Evolutionary conservation across 2,329 filamentous ascomycete genomes (phyloP).

Genomic region (Calonectria pseudoturangicola): DNA sequence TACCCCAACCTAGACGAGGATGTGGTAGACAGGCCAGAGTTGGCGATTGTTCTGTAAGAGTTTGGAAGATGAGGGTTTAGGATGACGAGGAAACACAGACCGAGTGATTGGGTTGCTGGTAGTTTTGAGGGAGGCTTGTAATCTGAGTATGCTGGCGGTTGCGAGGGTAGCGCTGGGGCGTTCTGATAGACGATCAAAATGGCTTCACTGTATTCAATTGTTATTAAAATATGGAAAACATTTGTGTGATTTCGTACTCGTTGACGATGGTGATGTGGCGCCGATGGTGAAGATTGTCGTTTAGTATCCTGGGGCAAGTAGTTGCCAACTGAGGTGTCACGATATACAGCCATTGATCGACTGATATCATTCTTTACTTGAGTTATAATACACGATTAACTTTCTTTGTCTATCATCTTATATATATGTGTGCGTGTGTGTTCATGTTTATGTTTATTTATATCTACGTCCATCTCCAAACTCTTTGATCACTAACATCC

Average conservation of each 20-base stretch:
- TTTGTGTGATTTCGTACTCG: neutral
- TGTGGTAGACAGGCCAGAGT: conserved; percentile 84
- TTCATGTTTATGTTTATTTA: no score
- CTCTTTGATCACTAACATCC: neutral
- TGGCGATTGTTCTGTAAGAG: conserved; percentile 86
- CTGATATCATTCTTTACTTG: no score
- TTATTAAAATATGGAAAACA: conserved; percentile 19
- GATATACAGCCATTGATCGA: no score
- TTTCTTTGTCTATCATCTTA: no score
- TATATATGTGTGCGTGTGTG: no score
- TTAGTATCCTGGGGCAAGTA: neutral
- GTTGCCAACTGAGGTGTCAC: neutral
- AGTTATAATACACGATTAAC: no score
- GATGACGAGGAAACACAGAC: conserved; percentile 12
- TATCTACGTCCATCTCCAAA: neutral
- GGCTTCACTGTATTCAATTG: conserved; percentile 45
- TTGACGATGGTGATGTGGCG: neutral
- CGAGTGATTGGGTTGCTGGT: conserved; percentile 29
- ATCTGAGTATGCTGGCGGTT: conserved; percentile 49
- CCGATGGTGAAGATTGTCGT: neutral
- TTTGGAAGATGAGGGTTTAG: conserved; percentile 39
- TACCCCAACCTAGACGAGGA: conserved; percentile 92
- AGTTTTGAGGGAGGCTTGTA: conserved; percentile 49
- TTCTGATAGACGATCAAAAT: conserved; percentile 55
- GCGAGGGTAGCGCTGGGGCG: conserved; percentile 53